A percentile compares a stretch with the other conserved stretches of the same genome.
Conservation (phyloP, 495 filamentous ascomycete species). For the Entonaema liquescens region DNA sequence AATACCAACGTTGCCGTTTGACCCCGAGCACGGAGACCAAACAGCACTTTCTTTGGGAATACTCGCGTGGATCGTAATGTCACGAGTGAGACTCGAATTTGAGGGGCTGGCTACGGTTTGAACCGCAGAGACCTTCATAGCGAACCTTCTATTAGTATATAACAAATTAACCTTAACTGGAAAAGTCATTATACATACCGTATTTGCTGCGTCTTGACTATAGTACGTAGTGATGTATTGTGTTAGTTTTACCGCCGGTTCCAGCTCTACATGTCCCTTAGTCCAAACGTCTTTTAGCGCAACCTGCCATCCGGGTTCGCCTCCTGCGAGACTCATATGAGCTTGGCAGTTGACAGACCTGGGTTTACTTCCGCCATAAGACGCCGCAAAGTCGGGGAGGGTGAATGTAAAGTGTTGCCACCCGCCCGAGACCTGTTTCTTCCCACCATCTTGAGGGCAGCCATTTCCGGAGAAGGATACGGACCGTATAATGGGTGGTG, state of each 20-base stretch:
- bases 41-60: slow-evolving; percentile 32
- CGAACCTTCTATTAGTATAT: not conserved
- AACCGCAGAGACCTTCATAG: slow-evolving; percentile 1
- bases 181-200: slow-evolving; percentile 23
- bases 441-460: slow-evolving; percentile 49
- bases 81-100: slow-evolving; percentile 2
- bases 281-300: slow-evolving; percentile 40
- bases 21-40: slow-evolving; percentile 46
- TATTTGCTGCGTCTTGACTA: slow-evolving; percentile 35
- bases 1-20: slow-evolving; percentile 42
- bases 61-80: slow-evolving; percentile 15
- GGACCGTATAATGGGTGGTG: slow-evolving; percentile 46
- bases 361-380: slow-evolving; percentile 44
- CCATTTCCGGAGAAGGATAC: slow-evolving; percentile 60
- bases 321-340: slow-evolving; percentile 19
- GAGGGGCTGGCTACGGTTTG: slow-evolving; percentile 11
- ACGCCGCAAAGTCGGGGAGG: slow-evolving; percentile 48
- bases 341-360: slow-evolving; percentile 27
- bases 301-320: slow-evolving; percentile 28
- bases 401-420: slow-evolving; percentile 46
- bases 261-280: slow-evolving; percentile 49
- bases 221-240: slow-evolving; percentile 52
- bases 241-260: slow-evolving; percentile 44
- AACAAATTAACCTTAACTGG: not conserved
- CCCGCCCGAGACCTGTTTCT: slow-evolving; percentile 23